phyloP scores from a whole-genome alignment of 192 early-diverging fungal species.

The Linnemannia zychae region DNA sequence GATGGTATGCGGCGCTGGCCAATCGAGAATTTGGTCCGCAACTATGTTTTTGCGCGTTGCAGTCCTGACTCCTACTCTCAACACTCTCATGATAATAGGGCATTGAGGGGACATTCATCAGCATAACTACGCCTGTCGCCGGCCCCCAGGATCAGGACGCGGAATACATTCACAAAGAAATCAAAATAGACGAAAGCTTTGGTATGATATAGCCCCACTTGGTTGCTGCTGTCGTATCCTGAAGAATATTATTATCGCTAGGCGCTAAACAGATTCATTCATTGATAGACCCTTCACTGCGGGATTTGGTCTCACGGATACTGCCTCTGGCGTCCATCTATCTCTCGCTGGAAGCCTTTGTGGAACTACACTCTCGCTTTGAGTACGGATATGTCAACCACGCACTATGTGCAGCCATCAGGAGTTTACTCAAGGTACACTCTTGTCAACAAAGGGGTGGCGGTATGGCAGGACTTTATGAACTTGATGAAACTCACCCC shows the following conservation, averaged over 20 bases:
- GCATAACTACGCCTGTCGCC: constrained; percentile 45
- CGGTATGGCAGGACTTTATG: background rate
- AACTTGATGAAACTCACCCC: background rate
- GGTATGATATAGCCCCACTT: constrained; percentile 53
- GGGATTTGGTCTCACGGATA: constrained; percentile 81
- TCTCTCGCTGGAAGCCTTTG: constrained; percentile 81
- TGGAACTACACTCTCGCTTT: constrained; percentile 77
- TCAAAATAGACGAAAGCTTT: constrained; percentile 60
- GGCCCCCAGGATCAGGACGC: constrained; percentile 40
- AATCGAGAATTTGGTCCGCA: background rate
- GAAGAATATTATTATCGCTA: background rate
- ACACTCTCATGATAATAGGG: constrained; percentile 63
- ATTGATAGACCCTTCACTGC: constrained; percentile 71
- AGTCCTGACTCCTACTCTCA: background rate
- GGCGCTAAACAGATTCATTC: constrained; percentile 4
- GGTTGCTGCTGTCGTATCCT: background rate
- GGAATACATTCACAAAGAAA: constrained; percentile 61
- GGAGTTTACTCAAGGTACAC: constrained; percentile 75
- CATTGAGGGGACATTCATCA: constrained; percentile 83
- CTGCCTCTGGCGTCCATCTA: constrained; percentile 85
- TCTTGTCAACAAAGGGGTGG: background rate
- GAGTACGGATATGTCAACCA: constrained; percentile 91
- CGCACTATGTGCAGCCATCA: constrained; percentile 89
- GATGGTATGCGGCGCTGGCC: constrained; percentile 64
- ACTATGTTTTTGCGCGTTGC: background rate